Evolutionary conservation across 169 alveolate genomes (phyloP).

Genomic region (Pseudocohnilembus persalinus): DNA sequence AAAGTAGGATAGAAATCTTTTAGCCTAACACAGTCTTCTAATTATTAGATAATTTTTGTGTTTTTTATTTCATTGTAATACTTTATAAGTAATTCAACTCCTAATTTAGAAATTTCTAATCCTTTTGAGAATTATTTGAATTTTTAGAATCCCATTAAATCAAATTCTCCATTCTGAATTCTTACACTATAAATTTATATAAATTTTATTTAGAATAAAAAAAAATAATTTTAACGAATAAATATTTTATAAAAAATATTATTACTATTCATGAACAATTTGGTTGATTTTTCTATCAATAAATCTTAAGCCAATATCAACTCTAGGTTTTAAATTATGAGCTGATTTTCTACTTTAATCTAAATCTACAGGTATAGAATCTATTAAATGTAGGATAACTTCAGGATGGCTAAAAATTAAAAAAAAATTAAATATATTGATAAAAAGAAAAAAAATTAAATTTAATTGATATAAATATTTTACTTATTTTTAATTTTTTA

Average conservation of each 20-base stretch:
- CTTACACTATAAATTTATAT: neutral
- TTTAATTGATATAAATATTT: neutral
- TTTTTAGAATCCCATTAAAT: neutral
- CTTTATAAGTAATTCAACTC: neutral
- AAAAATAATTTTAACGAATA: neutral
- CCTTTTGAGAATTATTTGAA: slow-evolving; percentile 3
- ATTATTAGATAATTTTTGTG: neutral
- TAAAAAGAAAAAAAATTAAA: neutral
- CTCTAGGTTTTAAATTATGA: neutral
- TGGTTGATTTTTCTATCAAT: neutral
- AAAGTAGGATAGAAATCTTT: too few relatives aligned
- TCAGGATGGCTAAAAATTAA: too few relatives aligned
- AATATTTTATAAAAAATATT: too few relatives aligned
- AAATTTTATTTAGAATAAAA: too few relatives aligned
- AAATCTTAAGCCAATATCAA: slow-evolving; percentile 10
- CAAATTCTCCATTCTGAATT: neutral
- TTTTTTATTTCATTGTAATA: neutral
- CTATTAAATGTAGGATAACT: slow-evolving; percentile 6
- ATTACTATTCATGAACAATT: slow-evolving; percentile 11
- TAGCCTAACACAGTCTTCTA: neutral
- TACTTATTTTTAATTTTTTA: neutral
- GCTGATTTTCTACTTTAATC: slow-evolving; percentile 1
- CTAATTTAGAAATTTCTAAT: neutral
- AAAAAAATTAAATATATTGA: neutral
- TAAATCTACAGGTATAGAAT: neutral